Conservation (phyloP, 2,329 filamentous ascomycete species). For the Penicillium sp. region DNA sequence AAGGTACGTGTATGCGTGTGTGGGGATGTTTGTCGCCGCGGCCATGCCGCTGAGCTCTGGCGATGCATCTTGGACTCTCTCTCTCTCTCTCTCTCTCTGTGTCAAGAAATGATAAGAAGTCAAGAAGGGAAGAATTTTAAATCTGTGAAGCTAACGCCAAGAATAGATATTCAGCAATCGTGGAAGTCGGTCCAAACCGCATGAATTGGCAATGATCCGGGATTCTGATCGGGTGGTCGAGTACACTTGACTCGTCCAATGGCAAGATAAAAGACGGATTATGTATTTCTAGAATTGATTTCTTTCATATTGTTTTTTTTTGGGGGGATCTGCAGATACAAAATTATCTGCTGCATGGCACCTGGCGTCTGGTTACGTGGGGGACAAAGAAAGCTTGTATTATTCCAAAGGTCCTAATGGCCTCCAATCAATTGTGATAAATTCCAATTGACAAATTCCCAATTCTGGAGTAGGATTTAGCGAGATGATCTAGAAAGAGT, state of each 20-base stretch:
- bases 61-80: neutral
- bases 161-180: constrained; percentile 46
- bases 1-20: constrained; percentile 59
- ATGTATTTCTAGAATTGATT: constrained; percentile 24
- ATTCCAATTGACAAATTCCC: neutral
- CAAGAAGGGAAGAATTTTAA: neutral
- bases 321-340: constrained; percentile 3
- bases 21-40: neutral
- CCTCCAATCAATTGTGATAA: neutral
- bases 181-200: constrained; percentile 41
- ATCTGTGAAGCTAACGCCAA: neutral
- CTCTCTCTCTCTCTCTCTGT: no score
- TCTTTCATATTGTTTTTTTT: neutral
- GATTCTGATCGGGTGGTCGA: neutral
- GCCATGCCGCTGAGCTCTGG: neutral
- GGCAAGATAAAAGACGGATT: constrained; percentile 10
- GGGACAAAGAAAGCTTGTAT: constrained; percentile 9
- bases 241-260: neutral
- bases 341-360: constrained; percentile 36
- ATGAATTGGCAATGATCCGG: constrained; percentile 14
- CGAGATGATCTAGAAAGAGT: neutral
- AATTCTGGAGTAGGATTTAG: neutral
- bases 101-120: no score
- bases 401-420: neutral
- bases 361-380: constrained; percentile 34